Conservation (phyloP, 805 yeast species). For the Huiozyma sinensis region DNA sequence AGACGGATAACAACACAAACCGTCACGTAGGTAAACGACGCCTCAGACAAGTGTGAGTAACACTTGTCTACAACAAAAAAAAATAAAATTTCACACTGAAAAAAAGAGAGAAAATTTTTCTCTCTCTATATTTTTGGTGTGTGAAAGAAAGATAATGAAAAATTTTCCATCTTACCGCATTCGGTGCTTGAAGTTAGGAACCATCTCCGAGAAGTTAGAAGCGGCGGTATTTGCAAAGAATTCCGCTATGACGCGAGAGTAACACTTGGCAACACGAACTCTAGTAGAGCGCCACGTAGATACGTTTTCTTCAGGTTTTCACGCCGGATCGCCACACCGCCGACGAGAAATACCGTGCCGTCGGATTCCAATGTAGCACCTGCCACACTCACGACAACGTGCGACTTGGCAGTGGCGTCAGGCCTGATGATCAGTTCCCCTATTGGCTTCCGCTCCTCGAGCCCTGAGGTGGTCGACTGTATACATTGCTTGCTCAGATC, state of each 20-base stretch:
- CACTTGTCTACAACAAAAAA: too few relatives aligned
- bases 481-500: slow-evolving; percentile 16
- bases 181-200: not conserved
- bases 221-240: not conserved
- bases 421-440: not conserved
- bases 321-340: slow-evolving; percentile 18
- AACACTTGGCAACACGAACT: slow-evolving; percentile 22
- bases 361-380: slow-evolving; percentile 11
- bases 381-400: slow-evolving; percentile 5
- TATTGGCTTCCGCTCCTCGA: not conserved
- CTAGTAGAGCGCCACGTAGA: slow-evolving; percentile 23
- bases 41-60: too few relatives aligned
- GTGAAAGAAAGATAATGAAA: too few relatives aligned
- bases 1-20: too few relatives aligned
- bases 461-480: slow-evolving; percentile 5
- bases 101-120: too few relatives aligned
- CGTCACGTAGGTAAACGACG: too few relatives aligned
- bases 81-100: too few relatives aligned
- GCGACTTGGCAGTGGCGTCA: slow-evolving; percentile 1
- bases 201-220: not conserved
- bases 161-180: not conserved
- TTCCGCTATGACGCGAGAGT: slow-evolving; percentile 12
- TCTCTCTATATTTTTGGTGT: too few relatives aligned
- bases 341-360: slow-evolving; percentile 18
- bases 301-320: slow-evolving; percentile 7